Base-by-base conservation (phyloP, 148 eudicot genomes). In the Agrostemma githago region DNA sequence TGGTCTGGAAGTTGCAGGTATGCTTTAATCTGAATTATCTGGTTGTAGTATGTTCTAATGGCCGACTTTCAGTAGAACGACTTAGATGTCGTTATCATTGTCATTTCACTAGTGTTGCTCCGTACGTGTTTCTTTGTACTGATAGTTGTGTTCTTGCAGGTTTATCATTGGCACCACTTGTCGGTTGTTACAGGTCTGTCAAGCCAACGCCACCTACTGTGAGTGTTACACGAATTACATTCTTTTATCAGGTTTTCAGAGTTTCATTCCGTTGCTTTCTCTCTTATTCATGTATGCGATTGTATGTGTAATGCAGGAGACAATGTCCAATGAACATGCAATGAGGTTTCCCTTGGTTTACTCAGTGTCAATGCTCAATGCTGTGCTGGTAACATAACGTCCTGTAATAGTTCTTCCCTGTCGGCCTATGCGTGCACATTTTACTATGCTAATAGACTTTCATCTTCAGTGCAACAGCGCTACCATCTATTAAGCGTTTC, bases 311-410 rank as follows among this genome's bases (percentile, higher is more conserved):
- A 69, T 87, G 82, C 89, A 95, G 98, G 98, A 95, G 82, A 90
- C 97, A 8, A 95, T 95, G 98, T 92, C 98, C 76, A 95, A 88
- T 38, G 96, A 92, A 79, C 98, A 95, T 75, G 98, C 98, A 17
- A 90, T 95, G 98, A 86, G 97, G 38, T 95, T 95, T 69, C 98
- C 98, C 37, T 86, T 95, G 78, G 96, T 95, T 73, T 97, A 96
- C 65, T 26, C 34, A 95, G 97, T 81, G 98, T 26, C 97, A 19
- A 88, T 95, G 98, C 77, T 95, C 56, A 95, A 92, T 81, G 92
- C 98, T 68, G 97, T 92, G 67, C 70, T 95, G 74, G 92, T 97
- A 8, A 81, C 87, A 82, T 95, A 95, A 20, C 21, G 4, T 70
- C 6, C 10, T 34, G 34, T 67, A 14, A 26, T 2, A 15, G 14